Evolutionary conservation across 2,329 filamentous ascomycete genomes (phyloP), one percentile per base, ranked within the genome.

Genomic region (Talaromyces sp.): DNA sequence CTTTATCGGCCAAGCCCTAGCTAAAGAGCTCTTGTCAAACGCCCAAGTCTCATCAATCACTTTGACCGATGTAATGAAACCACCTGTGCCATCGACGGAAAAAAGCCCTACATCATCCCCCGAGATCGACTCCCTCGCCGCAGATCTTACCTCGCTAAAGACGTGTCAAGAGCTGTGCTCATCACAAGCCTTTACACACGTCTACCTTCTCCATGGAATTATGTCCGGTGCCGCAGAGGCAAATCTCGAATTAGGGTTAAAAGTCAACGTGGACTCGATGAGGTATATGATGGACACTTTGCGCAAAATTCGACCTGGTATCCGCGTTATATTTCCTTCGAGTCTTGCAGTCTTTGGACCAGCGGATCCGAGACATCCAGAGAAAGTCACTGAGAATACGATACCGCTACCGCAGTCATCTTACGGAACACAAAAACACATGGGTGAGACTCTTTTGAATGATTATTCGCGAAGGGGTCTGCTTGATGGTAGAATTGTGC

Each of bases 201-300:
- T 56, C 49, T 62, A 62, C 17, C 50, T 62, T 15, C 47, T 62
- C 19, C 61, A 62, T 25, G 60, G 60, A 13, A 56, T 56, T 25
- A 62, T 62, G 61, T 62, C 61, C 37, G 61, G 61, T 15, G 49
- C 61, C 25, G 25, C 61, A 17, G 49, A 62, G n/a, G 49, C 61
- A 19, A 56, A 62, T 31, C 49, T 62, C 11, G 49, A 62, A n/a
- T 22, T 62, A 9, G 61, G 61, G 9, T 39, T 62, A 4, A 62
- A 56, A 22, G 61, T 62, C 17, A 62, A 62, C 15, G 41, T 56
- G 15, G 61, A 56, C 31, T 62, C 61, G 39, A 62, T 62, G 61
- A 49, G 49, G 8, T 25, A 62, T 39, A 45, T 62, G 37, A 54
- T 62, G 49, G 61, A 62, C 9, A 56, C 37, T 43, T 7, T 62